Conservation (phyloP, 139 green algal genomes). For the Diplosphaera chodatii region DNA sequence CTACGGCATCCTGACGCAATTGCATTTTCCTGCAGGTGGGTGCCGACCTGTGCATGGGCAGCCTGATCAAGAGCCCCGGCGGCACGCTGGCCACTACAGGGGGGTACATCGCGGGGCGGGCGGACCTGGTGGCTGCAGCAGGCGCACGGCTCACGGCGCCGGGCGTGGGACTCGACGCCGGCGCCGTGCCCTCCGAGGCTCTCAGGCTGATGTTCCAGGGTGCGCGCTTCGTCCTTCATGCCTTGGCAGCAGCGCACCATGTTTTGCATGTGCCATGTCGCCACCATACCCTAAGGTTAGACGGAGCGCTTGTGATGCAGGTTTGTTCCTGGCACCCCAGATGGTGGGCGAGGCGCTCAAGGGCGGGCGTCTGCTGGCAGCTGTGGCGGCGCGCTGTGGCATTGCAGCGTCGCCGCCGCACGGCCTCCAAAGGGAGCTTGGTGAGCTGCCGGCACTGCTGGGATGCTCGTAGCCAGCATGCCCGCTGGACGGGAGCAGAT, state of each 20-base stretch:
- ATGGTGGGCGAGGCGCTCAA: conserved; percentile 92
- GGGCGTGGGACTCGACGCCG: conserved; percentile 79
- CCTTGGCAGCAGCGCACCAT: too few species aligned
- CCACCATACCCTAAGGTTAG: too few species aligned
- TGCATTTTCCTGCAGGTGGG: conserved; percentile 43
- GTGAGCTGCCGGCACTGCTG: conserved; percentile 26
- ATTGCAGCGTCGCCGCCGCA: conserved; percentile 14
- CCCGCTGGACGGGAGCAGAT: too few species aligned
- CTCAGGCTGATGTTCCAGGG: conserved; percentile 79
- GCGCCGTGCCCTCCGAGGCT: conserved; percentile 57
- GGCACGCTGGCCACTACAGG: conserved; percentile 82
- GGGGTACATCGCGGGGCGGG: conserved; percentile 86
- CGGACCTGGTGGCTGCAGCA: conserved; percentile 64
- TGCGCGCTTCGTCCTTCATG: too few species aligned
- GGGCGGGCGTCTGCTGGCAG: conserved; percentile 75
- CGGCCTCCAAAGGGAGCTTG: too few species aligned
- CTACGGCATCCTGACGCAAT: too few species aligned
- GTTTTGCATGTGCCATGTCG: too few species aligned
- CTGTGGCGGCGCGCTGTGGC: conserved; percentile 60
- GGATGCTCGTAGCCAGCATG: too few species aligned
- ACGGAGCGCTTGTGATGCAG: too few species aligned
- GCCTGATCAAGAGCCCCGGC: conserved; percentile 93
- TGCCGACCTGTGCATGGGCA: conserved; percentile 88
- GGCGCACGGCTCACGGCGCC: conserved; percentile 76
- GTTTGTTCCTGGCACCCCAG: conserved; percentile 77